These are phyloP conservation scores for Candida gorgasii DNA, from an alignment of 805 yeast species.

Conservation along the genomic window DNA sequence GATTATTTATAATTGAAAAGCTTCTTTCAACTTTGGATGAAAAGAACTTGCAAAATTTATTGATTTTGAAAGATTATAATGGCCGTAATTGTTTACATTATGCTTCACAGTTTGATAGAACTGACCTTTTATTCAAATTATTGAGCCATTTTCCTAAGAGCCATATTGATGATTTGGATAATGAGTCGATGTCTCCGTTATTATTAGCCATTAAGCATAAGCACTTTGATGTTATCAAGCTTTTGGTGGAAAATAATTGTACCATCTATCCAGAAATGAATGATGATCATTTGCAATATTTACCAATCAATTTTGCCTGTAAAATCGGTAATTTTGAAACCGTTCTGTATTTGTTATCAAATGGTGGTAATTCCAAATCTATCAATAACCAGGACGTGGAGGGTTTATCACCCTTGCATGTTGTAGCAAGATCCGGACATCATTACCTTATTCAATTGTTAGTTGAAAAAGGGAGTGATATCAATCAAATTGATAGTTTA, in stretches of 20 bases:
- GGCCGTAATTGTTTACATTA: conserved; percentile 88
- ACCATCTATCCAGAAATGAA: conserved; percentile 47
- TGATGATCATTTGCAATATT: conserved; percentile 58
- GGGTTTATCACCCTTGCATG: conserved; percentile 85
- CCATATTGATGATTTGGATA: conserved; percentile 56
- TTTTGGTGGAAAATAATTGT: conserved; percentile 34
- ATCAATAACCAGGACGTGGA: conserved; percentile 73
- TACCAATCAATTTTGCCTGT: conserved; percentile 86
- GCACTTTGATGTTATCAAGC: conserved; percentile 45
- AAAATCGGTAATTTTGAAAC: conserved; percentile 75
- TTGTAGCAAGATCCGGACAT: conserved; percentile 84
- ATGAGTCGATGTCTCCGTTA: conserved; percentile 80
- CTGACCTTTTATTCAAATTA: conserved; percentile 44
- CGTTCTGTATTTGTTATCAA: conserved; percentile 58
- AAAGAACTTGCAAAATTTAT: conserved; percentile 21
- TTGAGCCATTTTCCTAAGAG: conserved; percentile 37
- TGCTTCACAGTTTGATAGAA: conserved; percentile 61
- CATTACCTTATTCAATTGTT: conserved; percentile 65
- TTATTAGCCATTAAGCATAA: conserved; percentile 74
- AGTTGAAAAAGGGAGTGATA: conserved; percentile 66
- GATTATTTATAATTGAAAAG: conserved; percentile 37
- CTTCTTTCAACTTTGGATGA: conserved; percentile 25
- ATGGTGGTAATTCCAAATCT: conserved; percentile 18
- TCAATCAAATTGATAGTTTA: conserved; percentile 78
- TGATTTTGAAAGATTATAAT: conserved; percentile 54